Percentiles rank a stretch among this genome's conserved stretches.
phyloP scores from a whole-genome alignment of 305 asterid species.

The Ilex paraguariensis region DNA sequence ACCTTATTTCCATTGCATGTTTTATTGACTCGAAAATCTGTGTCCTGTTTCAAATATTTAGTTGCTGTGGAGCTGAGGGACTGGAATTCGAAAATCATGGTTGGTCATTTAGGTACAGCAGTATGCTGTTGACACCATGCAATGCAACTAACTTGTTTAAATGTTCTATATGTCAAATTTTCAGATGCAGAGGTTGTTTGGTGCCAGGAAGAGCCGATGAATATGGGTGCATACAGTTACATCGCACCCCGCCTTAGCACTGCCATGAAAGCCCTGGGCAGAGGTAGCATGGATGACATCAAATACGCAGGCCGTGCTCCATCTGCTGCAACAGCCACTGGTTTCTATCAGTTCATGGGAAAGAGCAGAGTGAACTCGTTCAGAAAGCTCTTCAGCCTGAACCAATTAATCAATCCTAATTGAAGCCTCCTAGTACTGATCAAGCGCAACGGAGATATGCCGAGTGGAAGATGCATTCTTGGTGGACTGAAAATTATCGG shows the following conservation, averaged over 20 bases:
- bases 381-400: constrained; percentile 71
- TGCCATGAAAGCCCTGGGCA: constrained; percentile 61
- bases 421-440: constrained; percentile 7
- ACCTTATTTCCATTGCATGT: too few relatives aligned
- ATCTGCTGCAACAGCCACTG: constrained; percentile 96
- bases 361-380: constrained; percentile 70
- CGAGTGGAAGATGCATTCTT: too few relatives aligned
- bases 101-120: too few relatives aligned
- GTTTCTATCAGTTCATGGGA: constrained; percentile 64
- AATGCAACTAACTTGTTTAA: too few relatives aligned
- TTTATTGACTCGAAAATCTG: too few relatives aligned
- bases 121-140: too few relatives aligned
- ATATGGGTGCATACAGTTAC: constrained; percentile 90
- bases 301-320: constrained; percentile 86
- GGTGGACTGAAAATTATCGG: too few relatives aligned
- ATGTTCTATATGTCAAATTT: constrained; percentile 14
- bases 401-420: constrained; percentile 24
- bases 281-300: constrained; percentile 66
- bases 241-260: constrained; percentile 80
- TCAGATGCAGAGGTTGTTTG: constrained; percentile 95
- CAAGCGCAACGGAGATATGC: too few relatives aligned
- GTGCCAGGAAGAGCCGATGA: constrained; percentile 99
- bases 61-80: too few relatives aligned
- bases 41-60: too few relatives aligned
- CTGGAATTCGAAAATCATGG: too few relatives aligned